Percentiles rank a stretch among this genome's conserved stretches.
phyloP scores from a whole-genome alignment of 169 alveolate species.

The Toxoplasma gondii region DNA sequence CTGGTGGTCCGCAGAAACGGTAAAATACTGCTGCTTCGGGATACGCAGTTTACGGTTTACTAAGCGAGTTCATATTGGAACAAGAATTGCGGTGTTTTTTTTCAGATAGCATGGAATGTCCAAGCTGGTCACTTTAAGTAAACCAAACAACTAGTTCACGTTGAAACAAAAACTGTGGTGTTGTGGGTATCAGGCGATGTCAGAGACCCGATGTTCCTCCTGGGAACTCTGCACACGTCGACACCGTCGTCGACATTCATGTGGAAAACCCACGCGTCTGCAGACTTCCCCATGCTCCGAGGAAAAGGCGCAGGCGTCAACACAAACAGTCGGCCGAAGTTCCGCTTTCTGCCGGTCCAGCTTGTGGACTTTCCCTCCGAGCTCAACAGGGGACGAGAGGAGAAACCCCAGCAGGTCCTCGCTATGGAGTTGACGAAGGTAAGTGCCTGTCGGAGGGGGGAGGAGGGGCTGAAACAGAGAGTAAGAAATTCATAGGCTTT shows the following conservation, averaged over 20 bases:
- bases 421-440: slow-evolving; percentile 59
- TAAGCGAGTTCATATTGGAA: too few species aligned
- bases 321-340: slow-evolving; percentile 40
- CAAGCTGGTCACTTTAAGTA: too few species aligned
- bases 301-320: slow-evolving; percentile 51
- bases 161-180: background rate
- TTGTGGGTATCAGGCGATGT: slow-evolving; percentile 38
- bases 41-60: too few species aligned
- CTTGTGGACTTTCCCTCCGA: slow-evolving; percentile 40
- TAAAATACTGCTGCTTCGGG: too few species aligned
- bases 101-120: too few species aligned
- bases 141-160: too few species aligned
- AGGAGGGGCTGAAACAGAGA: too few species aligned
- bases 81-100: too few species aligned
- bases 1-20: too few species aligned
- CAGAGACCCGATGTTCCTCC: slow-evolving; percentile 50
- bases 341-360: slow-evolving; percentile 58
- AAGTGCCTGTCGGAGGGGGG: background rate
- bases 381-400: slow-evolving; percentile 2
- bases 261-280: slow-evolving; percentile 14
- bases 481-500: too few species aligned
- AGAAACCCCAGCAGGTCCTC: slow-evolving; percentile 43
- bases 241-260: slow-evolving; percentile 47
- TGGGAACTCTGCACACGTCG: slow-evolving; percentile 57
- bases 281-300: slow-evolving; percentile 20